phyloP scores from a whole-genome alignment of 2,329 filamentous ascomycete genomes.

The Aulographum hederae region DNA sequence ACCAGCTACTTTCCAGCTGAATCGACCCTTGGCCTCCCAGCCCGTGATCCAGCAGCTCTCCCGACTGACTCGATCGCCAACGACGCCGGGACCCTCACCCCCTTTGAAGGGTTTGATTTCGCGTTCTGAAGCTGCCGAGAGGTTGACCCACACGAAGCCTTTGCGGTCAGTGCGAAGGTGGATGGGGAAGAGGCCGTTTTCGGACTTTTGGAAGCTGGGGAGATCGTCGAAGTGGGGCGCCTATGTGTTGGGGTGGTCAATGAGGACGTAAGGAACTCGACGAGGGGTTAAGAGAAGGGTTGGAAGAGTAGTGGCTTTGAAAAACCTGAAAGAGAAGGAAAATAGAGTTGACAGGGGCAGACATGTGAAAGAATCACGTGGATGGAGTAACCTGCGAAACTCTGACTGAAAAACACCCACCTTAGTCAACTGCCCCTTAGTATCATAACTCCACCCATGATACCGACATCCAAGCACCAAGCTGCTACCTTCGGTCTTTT shows the following conservation, averaged over 20 bases:
- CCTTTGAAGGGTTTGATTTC: too few relatives aligned
- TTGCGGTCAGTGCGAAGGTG: constrained; percentile 14
- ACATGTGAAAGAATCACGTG: too few relatives aligned
- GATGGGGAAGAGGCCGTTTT: constrained; percentile 17
- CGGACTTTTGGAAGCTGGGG: constrained; percentile 18
- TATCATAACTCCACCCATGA: constrained; percentile 28
- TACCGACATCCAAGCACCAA: constrained; percentile 25
- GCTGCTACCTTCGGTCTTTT: constrained; percentile 18
- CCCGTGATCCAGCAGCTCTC: constrained; percentile 12
- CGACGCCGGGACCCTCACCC: constrained; percentile 9
- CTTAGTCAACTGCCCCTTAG: constrained; percentile 24
- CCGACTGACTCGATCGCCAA: constrained; percentile 2
- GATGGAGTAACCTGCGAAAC: too few relatives aligned
- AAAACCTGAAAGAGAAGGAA: too few relatives aligned
- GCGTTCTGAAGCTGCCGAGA: constrained; percentile 14
- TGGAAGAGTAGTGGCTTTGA: too few relatives aligned
- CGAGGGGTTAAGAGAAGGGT: too few relatives aligned
- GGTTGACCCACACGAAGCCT: constrained; percentile 19
- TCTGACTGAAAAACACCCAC: too few relatives aligned
- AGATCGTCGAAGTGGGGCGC: constrained; percentile 23
- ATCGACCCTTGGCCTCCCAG: constrained; percentile 17
- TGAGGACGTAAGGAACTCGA: too few relatives aligned
- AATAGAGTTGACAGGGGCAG: too few relatives aligned
- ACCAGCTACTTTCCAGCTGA: constrained; percentile 21
- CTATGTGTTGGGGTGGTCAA: too few relatives aligned